Base-by-base conservation (phyloP, 345 rosid genomes). In the Schrenkiella parvula region DNA sequence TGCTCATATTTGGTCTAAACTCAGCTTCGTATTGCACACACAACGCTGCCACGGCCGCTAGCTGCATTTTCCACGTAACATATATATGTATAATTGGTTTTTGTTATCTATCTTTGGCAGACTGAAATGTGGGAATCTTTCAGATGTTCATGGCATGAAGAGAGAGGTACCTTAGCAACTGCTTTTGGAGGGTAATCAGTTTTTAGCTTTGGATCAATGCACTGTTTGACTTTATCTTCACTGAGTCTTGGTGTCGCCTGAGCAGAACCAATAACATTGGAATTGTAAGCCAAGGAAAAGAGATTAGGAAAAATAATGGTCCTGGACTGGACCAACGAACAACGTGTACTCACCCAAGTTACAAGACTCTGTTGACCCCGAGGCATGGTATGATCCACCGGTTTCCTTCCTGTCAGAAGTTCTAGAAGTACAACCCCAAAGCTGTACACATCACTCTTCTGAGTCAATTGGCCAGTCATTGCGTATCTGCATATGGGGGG, bases 181-280 rank as follows among this genome's bases (percentile, higher is more conserved):
- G 95, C 98, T 83, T 93, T 93, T 8, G 92, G 91, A 41, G 97
- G 96, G 74, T 86, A 91, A n/a, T 93, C 96, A n/a, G 91, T 89
- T 70, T 87, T 88, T 61, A 93, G 87, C 87, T 90, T 93, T 57
- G 97, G 98, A 84, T 93, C 98, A 12, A 93, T 96, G 74, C 98
- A 93, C 59, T 93, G 96, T 67, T 88, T 93, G 26, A 93, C 98
- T 70, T 93, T 93, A 87, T 91, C 98, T 76, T 93, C 98, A 46
- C 98, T 93, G 64, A 93, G 83, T 73, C 98, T 89, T 52, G 98
- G 98, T 60, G 98, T 93, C 34, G 98, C 98, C 98, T 93, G 64
- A 68, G 56, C 43, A 71, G 28, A 71, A 54, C 43, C 53, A 51
- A 19, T 28, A 47, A 41, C 64, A 72, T 42, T 6, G 2, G 2